Evolutionary conservation across 495 filamentous ascomycete genomes (phyloP).

Genomic region (Amorphotheca resinae): DNA sequence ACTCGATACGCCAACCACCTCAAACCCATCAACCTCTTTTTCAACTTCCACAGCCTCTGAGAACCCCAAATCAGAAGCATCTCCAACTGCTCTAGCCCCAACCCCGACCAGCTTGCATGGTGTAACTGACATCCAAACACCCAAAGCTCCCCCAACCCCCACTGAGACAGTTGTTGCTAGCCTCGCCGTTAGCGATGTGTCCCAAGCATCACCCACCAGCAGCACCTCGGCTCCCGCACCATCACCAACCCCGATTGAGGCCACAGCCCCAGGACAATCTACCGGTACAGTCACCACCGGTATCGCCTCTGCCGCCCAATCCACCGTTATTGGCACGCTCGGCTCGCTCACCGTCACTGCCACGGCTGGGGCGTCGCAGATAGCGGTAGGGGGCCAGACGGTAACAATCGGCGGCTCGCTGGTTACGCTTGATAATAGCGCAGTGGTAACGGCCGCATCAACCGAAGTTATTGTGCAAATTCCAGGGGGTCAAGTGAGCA

Average conservation of each 20-base stretch:
- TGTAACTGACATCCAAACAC: no score
- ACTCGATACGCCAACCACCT: no score
- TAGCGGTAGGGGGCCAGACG: conserved; percentile 9
- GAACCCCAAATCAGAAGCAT: neutral
- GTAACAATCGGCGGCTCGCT: conserved; percentile 1
- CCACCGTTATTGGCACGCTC: conserved; percentile 2
- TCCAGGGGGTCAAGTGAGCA: neutral
- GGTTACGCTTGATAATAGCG: conserved; percentile 1
- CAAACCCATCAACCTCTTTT: neutral
- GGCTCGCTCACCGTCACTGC: conserved; percentile 3
- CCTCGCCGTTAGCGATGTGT: neutral
- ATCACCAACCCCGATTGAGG: neutral
- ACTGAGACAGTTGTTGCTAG: neutral
- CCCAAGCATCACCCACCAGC: neutral
- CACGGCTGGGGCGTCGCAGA: conserved; percentile 4
- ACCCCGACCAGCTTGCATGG: no score
- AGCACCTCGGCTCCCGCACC: no score
- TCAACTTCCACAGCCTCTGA: neutral
- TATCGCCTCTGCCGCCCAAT: neutral
- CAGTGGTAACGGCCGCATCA: conserved; percentile 1
- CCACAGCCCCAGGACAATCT: neutral
- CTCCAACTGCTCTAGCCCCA: neutral
- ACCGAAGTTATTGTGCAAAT: conserved; percentile 2
- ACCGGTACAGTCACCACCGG: neutral
- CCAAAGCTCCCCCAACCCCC: neutral